Percentiles rank a stretch among this genome's conserved stretches.
phyloP scores from a whole-genome alignment of 345 rosid species.

The Brassica carinata region DNA sequence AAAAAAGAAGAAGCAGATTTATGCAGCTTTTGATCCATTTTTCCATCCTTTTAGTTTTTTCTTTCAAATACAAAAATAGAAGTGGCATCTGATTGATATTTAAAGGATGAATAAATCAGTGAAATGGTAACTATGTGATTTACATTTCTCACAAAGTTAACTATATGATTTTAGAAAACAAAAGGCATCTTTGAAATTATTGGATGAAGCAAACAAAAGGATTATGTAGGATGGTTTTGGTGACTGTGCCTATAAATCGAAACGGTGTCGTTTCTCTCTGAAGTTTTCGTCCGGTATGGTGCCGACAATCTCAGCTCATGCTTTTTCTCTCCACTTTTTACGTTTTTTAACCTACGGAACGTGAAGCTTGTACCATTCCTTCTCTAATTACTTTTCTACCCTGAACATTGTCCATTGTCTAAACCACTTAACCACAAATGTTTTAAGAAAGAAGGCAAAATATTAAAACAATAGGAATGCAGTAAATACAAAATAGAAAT shows the following conservation, averaged over 20 bases:
- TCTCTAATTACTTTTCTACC: conserved; percentile 16
- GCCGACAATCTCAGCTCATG: conserved; percentile 32
- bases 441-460: background rate
- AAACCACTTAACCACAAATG: background rate
- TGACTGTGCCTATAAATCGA: conserved; percentile 19
- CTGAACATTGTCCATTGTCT: background rate
- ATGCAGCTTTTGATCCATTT: background rate
- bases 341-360: conserved; percentile 38
- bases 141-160: background rate
- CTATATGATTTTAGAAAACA: background rate
- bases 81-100: background rate
- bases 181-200: background rate
- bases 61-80: background rate
- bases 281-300: conserved; percentile 25
- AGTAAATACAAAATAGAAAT: background rate
- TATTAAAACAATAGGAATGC: background rate
- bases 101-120: too few species aligned
- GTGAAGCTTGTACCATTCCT: conserved; percentile 29
- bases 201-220: background rate
- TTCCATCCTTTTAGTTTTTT: background rate
- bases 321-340: conserved; percentile 12
- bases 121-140: background rate
- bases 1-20: background rate
- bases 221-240: background rate
- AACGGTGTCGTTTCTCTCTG: conserved; percentile 29